Conservation (phyloP, 106 monocot genomes). For the Alisma plantagoaquatica region DNA sequence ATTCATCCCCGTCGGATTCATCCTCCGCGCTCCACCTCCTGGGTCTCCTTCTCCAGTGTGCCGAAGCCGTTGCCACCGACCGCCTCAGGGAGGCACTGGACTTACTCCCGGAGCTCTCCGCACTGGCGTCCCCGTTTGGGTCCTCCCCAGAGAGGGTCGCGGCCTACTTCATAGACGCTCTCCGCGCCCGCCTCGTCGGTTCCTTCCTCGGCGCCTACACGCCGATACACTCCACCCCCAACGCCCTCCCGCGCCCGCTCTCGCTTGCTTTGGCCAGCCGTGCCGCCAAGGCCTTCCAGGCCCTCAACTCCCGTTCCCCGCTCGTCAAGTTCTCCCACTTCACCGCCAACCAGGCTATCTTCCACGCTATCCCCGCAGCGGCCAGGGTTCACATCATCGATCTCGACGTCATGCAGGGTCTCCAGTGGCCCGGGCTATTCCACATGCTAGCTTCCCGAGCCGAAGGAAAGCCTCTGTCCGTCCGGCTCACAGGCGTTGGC, state of each 20-base stretch:
- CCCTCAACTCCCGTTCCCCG: constrained; percentile 47
- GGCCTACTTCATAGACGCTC: constrained; percentile 64
- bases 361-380: constrained; percentile 23
- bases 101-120: constrained; percentile 37
- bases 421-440: constrained; percentile 40
- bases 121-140: constrained; percentile 53
- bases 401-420: constrained; percentile 27
- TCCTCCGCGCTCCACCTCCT: constrained; percentile 17
- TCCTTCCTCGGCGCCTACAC: constrained; percentile 10
- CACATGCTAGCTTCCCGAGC: constrained; percentile 24
- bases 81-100: constrained; percentile 17
- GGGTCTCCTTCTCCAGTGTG: constrained; percentile 55
- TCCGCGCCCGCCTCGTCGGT: constrained; percentile 21
- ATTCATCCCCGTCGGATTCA: not conserved
- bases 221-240: not conserved
- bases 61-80: constrained; percentile 31
- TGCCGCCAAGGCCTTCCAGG: constrained; percentile 35
- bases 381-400: constrained; percentile 16
- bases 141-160: constrained; percentile 52
- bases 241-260: constrained; percentile 7
- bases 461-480: constrained; percentile 4
- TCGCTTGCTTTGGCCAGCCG: constrained; percentile 16
- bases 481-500: constrained; percentile 26
- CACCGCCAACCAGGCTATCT: constrained; percentile 82
- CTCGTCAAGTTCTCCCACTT: constrained; percentile 78